These are phyloP conservation scores for Petasospora rhodanensis DNA, from an alignment of 1,139 yeast species.

Conservation along the genomic window DNA sequence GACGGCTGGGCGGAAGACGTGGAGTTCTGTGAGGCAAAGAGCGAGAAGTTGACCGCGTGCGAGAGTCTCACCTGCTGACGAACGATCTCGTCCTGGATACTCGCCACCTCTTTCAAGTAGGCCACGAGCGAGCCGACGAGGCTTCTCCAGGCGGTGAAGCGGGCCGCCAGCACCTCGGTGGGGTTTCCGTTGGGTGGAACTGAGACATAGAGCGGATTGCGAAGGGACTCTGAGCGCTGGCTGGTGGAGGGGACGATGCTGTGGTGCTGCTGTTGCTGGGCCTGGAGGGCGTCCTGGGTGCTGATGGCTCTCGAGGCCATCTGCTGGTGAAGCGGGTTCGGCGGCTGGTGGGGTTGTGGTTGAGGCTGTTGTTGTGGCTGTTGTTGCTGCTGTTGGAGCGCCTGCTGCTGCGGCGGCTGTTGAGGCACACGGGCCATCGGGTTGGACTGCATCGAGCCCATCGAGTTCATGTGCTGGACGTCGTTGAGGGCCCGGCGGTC, in stretches of 20 bases:
- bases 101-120: constrained; percentile 74
- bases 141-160: constrained; percentile 85
- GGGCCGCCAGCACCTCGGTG: constrained; percentile 76
- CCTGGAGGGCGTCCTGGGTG: constrained; percentile 3
- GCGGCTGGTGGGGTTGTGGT: neutral
- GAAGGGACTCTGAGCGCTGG: constrained; percentile 3
- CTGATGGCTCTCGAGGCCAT: constrained; percentile 10
- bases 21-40: constrained; percentile 25
- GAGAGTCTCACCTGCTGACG: constrained; percentile 79
- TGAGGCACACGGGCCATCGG: too few relatives aligned
- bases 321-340: constrained; percentile 3
- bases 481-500: constrained; percentile 19
- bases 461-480: constrained; percentile 8
- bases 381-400: constrained; percentile 5
- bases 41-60: constrained; percentile 66
- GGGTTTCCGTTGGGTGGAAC: constrained; percentile 64
- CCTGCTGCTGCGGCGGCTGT: neutral
- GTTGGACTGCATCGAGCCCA: too few relatives aligned
- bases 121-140: constrained; percentile 69
- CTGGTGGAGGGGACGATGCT: too few relatives aligned
- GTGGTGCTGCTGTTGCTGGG: constrained; percentile 4
- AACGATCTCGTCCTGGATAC: constrained; percentile 82
- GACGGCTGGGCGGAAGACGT: too few relatives aligned
- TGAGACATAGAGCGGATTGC: constrained; percentile 35
- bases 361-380: constrained; percentile 11